Evolutionary conservation across 2,329 filamentous ascomycete genomes (phyloP).

Genomic region (Hawksworthiomyces lignivorus): DNA sequence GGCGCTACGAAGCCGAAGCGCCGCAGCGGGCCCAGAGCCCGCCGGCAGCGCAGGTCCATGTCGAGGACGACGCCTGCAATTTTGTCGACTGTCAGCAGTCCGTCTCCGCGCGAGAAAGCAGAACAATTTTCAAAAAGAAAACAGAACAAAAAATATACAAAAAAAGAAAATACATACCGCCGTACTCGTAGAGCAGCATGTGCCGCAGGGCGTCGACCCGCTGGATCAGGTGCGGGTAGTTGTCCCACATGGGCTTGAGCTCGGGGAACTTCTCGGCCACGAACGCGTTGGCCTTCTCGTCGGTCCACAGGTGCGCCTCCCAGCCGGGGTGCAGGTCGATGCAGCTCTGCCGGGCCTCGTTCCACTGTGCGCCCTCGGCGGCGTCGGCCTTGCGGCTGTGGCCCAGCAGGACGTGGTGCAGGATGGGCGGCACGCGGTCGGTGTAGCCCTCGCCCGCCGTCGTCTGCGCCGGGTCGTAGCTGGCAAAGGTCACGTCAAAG

Average conservation of each 20-base stretch:
- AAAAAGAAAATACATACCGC: too few species aligned
- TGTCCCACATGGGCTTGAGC: conserved; percentile 67
- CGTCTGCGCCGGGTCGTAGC: conserved; percentile 5
- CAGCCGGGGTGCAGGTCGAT: conserved; percentile 8
- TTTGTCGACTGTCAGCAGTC: too few species aligned
- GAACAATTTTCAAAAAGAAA: too few species aligned
- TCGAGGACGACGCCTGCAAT: conserved; percentile 5
- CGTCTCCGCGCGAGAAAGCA: too few species aligned
- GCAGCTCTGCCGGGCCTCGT: conserved; percentile 8
- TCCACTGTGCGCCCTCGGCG: neutral
- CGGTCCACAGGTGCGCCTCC: conserved; percentile 8
- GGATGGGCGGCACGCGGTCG: conserved; percentile 6
- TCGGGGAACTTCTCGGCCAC: conserved; percentile 67
- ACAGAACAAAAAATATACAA: too few species aligned
- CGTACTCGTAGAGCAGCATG: conserved; percentile 68
- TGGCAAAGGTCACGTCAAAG: conserved; percentile 9
- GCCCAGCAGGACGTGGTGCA: conserved; percentile 9
- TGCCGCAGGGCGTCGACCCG: conserved; percentile 72
- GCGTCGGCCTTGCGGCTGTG: neutral
- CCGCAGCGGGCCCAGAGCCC: conserved; percentile 8
- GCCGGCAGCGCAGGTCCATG: conserved; percentile 10
- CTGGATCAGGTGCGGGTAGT: conserved; percentile 68
- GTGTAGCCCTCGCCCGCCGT: conserved; percentile 3
- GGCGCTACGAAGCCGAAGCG: conserved; percentile 9
- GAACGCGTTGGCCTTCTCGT: conserved; percentile 33